Percentiles rank a stretch among this genome's conserved stretches.
Evolutionary conservation across 176 grass and related monocot species (phyloP).

Genomic region (Hordeum vulgare): MorexV3_pseudomolecules_assembly NC_058518.1:475902601-475903100

Average conservation of each 20-base stretch:
- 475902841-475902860: background rate
- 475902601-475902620: background rate
- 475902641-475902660: constrained; percentile 4
- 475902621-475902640: background rate
- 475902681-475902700: background rate
- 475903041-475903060: background rate
- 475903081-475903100: constrained; percentile 60
- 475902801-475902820: background rate
- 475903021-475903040: background rate
- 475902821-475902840: background rate
- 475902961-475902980: background rate
- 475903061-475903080: no score
- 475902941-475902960: background rate
- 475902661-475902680: background rate
- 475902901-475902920: background rate
- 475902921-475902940: background rate
- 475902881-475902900: background rate
- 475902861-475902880: background rate
- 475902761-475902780: background rate
- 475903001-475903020: background rate
- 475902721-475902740: background rate
- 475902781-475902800: background rate
- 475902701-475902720: background rate
- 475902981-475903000: background rate
- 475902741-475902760: background rate